Evolutionary conservation across 306 rosid species (phyloP).

Genomic region (Inga leiocalycina): DNA sequence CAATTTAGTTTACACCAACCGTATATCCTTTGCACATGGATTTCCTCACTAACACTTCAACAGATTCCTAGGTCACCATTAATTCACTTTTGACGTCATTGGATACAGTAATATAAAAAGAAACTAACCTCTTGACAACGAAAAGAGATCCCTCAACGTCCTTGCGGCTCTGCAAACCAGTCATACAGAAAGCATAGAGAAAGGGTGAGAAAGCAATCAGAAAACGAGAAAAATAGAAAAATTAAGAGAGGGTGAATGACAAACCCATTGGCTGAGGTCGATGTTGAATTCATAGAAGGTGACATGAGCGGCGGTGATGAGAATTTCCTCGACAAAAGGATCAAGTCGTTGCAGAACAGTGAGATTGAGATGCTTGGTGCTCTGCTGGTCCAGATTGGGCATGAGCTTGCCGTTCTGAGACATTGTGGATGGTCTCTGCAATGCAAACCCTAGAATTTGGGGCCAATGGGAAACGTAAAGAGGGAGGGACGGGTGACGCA

Average conservation of each 20-base stretch:
- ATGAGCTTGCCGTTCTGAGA: slow-evolving; percentile 41
- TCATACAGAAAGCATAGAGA: not conserved
- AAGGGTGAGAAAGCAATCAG: not conserved
- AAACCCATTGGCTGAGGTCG: slow-evolving; percentile 44
- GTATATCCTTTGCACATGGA: not conserved
- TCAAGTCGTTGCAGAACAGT: slow-evolving; percentile 42
- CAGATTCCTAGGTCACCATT: not conserved
- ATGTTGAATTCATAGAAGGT: slow-evolving; percentile 43
- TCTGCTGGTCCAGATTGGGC: slow-evolving; percentile 44
- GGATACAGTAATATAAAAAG: not conserved
- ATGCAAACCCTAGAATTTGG: slow-evolving; percentile 18
- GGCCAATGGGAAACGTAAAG: not conserved
- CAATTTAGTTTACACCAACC: not conserved
- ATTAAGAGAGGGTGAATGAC: not conserved
- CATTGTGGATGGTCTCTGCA: slow-evolving; percentile 9
- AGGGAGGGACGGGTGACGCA: not conserved
- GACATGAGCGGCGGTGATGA: slow-evolving; percentile 41
- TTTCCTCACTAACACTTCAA: not conserved
- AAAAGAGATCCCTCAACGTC: slow-evolving; percentile 44
- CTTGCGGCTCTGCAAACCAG: slow-evolving; percentile 40
- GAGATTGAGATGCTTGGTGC: slow-evolving; percentile 39
- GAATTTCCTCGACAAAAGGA: slow-evolving; percentile 42
- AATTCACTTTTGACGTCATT: not conserved
- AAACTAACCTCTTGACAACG: slow-evolving; percentile 36
- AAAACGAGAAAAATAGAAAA: not conserved